Conservation (phyloP, 2,329 filamentous ascomycete genomes). For the Trichoderma endophyticum region DNA sequence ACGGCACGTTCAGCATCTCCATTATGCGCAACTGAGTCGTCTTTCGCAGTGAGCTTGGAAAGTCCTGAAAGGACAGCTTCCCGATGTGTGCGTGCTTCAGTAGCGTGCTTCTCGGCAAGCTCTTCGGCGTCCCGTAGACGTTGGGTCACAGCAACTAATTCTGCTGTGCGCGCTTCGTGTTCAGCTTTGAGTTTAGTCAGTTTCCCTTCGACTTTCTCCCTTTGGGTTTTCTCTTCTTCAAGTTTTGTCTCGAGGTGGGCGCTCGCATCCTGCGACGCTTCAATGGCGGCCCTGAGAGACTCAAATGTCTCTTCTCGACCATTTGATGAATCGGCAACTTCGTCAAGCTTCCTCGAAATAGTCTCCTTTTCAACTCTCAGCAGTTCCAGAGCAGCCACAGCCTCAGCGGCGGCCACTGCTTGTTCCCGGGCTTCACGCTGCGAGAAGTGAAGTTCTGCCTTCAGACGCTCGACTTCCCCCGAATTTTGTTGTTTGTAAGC, state of each 20-base stretch:
- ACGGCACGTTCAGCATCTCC: conserved; percentile 63
- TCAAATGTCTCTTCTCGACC: conserved; percentile 70
- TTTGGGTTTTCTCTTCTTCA: conserved; percentile 73
- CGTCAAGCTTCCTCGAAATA: conserved; percentile 64
- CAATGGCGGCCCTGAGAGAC: conserved; percentile 73
- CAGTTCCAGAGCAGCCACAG: conserved; percentile 69
- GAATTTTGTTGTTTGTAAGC: conserved; percentile 78
- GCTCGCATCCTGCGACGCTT: conserved; percentile 74
- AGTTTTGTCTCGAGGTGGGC: conserved; percentile 74
- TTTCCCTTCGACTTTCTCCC: conserved; percentile 73
- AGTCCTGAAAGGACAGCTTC: conserved; percentile 79
- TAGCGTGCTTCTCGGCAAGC: conserved; percentile 78
- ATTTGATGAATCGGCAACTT: conserved; percentile 62
- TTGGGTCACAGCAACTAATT: conserved; percentile 71
- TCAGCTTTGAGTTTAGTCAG: conserved; percentile 74
- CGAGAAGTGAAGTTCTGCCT: conserved; percentile 77
- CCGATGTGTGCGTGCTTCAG: conserved; percentile 82
- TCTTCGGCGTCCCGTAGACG: conserved; percentile 83
- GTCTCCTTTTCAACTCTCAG: conserved; percentile 86
- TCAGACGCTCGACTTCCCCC: conserved; percentile 79
- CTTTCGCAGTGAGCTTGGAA: conserved; percentile 63
- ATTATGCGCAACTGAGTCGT: conserved; percentile 45
- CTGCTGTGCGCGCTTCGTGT: conserved; percentile 74
- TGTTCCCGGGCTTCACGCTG: conserved; percentile 80
- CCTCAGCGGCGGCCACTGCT: conserved; percentile 71